Conservation (phyloP, 1,284 basidiomycete species). For the Rhodotorula sp. region DNA sequence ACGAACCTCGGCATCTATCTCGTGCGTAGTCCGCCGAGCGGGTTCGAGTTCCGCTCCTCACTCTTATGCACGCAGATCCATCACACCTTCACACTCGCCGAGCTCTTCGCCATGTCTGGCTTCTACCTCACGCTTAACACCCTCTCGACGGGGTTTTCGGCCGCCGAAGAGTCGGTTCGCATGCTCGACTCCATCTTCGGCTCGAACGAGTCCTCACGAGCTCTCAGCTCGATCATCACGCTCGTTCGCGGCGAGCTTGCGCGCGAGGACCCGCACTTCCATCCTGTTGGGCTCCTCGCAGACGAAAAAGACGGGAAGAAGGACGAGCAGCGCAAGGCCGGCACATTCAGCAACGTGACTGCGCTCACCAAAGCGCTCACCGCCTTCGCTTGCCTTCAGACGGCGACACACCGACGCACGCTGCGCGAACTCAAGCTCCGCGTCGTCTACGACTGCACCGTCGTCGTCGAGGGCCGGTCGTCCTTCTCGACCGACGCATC, state of each 20-base stretch:
- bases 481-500: neutral
- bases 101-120: conserved; percentile 57
- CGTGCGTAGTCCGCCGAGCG: conserved; percentile 37
- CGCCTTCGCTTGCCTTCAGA: conserved; percentile 56
- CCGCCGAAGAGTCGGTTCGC: conserved; percentile 56
- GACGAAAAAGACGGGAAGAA: neutral
- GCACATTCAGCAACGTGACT: conserved; percentile 48
- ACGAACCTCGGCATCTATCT: conserved; percentile 59
- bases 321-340: neutral
- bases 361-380: conserved; percentile 57
- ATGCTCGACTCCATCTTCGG: conserved; percentile 58
- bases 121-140: conserved; percentile 55
- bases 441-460: conserved; percentile 56
- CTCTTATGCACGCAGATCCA: conserved; percentile 46
- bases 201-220: conserved; percentile 57
- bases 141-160: conserved; percentile 50
- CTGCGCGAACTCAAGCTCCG: conserved; percentile 51
- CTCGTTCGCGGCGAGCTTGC: conserved; percentile 55
- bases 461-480: conserved; percentile 48
- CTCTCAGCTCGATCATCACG: conserved; percentile 56
- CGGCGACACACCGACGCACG: conserved; percentile 55
- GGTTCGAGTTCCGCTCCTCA: no score
- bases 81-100: conserved; percentile 57
- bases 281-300: conserved; percentile 44
- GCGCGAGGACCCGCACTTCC: conserved; percentile 47